Evolutionary conservation across 2,329 filamentous ascomycete species (phyloP).

Genomic region (Ambrosiella xylebori): DNA sequence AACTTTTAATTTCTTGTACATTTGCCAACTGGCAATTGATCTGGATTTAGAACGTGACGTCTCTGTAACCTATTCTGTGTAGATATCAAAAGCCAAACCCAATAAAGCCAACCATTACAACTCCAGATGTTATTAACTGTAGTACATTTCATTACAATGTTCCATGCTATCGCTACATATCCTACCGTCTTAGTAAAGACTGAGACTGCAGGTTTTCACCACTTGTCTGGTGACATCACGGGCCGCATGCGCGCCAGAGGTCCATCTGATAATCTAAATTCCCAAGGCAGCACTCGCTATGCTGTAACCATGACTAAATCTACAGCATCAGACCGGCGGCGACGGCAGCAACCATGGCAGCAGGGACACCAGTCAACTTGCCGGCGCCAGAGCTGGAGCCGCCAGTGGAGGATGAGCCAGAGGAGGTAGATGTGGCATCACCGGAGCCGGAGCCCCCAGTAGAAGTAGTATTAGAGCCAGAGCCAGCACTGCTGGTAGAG

Average conservation of each 20-base stretch:
- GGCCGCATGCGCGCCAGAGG: background rate
- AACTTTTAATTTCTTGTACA: too few species aligned
- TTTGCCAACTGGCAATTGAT: background rate
- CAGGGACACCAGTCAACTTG: slow-evolving; percentile 27
- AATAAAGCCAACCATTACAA: slow-evolving; percentile 8
- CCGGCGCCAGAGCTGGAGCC: slow-evolving; percentile 18
- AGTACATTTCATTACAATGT: slow-evolving; percentile 5
- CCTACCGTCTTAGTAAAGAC: slow-evolving; percentile 3
- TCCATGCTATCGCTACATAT: background rate
- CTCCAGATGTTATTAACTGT: slow-evolving; percentile 7
- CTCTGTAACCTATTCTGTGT: too few species aligned
- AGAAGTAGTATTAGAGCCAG: slow-evolving; percentile 9
- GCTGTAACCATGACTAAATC: slow-evolving; percentile 14
- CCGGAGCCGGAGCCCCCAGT: slow-evolving; percentile 12
- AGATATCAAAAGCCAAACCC: background rate
- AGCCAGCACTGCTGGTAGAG: slow-evolving; percentile 11
- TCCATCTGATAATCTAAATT: slow-evolving; percentile 23
- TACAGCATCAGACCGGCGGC: slow-evolving; percentile 33
- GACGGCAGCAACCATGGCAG: slow-evolving; percentile 30
- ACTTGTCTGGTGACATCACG: background rate
- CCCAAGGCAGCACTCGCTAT: slow-evolving; percentile 25
- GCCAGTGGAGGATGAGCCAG: slow-evolving; percentile 14
- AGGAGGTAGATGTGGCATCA: background rate
- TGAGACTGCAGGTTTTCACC: background rate
- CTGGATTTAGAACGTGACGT: background rate